These are phyloP conservation scores for Leccinum rimulosum DNA, from an alignment of 768 basidiomycete species.

Conservation along the genomic window DNA sequence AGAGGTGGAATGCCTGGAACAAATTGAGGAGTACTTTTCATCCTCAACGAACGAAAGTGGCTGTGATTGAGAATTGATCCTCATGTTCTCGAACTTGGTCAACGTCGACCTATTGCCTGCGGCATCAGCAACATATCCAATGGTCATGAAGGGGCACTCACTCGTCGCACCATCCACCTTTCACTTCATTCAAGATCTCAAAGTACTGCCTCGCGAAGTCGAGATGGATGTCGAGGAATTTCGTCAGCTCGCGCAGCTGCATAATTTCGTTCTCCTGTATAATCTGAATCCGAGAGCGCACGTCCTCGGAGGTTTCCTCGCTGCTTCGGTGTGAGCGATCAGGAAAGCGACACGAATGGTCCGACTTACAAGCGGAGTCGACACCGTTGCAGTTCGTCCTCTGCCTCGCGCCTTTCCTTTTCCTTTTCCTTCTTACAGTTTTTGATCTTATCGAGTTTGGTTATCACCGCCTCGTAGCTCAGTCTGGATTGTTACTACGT, in stretches of 20 bases:
- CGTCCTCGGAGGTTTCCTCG: constrained; percentile 83
- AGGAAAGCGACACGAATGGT: not conserved
- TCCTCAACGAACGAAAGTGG: constrained; percentile 19
- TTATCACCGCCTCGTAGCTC: constrained; percentile 72
- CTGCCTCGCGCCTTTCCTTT: constrained; percentile 66
- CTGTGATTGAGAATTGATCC: constrained; percentile 17
- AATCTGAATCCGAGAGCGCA: constrained; percentile 72
- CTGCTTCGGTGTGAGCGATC: constrained; percentile 38
- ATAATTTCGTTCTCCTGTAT: constrained; percentile 78
- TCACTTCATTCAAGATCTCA: constrained; percentile 70
- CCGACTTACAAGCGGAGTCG: constrained; percentile 69
- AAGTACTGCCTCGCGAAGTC: constrained; percentile 72
- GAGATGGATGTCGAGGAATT: constrained; percentile 70
- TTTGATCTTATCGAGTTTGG: constrained; percentile 67
- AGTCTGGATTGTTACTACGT: constrained; percentile 41
- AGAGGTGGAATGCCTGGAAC: constrained; percentile 32
- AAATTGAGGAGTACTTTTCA: constrained; percentile 32
- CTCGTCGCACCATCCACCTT: constrained; percentile 65
- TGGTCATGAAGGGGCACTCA: constrained; percentile 32
- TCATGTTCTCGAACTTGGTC: constrained; percentile 26
- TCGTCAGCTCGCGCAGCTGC: constrained; percentile 68
- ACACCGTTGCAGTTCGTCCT: constrained; percentile 75
- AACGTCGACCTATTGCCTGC: constrained; percentile 27
- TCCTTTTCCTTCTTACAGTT: constrained; percentile 81
- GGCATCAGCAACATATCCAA: constrained; percentile 6